Evolutionary conservation across 805 yeast genomes (phyloP).

Genomic region (Suhomyces kilbournensis): DNA sequence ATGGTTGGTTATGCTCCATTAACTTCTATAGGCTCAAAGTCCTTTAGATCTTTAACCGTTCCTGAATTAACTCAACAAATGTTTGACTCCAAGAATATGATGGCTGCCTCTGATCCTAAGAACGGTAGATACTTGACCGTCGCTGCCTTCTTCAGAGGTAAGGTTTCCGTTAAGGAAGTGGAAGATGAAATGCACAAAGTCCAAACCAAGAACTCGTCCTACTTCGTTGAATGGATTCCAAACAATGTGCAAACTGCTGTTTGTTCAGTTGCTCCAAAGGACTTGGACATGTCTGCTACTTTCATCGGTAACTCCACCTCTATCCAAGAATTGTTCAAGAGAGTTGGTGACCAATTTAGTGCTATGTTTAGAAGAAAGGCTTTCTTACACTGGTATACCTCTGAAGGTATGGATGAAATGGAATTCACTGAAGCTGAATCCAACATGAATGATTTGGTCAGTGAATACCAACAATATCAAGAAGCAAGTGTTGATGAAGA

Average conservation of each 20-base stretch:
- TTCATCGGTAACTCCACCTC: slow-evolving; percentile 92
- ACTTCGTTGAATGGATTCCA: slow-evolving; percentile 95
- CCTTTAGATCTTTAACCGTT: slow-evolving; percentile 80
- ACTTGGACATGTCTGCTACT: slow-evolving; percentile 84
- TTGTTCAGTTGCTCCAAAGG: slow-evolving; percentile 86
- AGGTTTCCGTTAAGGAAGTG: slow-evolving; percentile 87
- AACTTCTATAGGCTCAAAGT: slow-evolving; percentile 74
- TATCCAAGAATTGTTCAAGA: slow-evolving; percentile 83
- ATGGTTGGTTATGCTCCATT: slow-evolving; percentile 95
- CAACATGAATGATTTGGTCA: slow-evolving; percentile 82
- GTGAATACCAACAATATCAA: slow-evolving; percentile 90
- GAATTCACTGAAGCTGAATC: slow-evolving; percentile 94
- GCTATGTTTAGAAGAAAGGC: slow-evolving; percentile 94
- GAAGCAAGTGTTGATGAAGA: slow-evolving; percentile 76
- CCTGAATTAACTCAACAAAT: slow-evolving; percentile 92
- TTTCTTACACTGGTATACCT: slow-evolving; percentile 93
- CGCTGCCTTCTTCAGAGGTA: slow-evolving; percentile 93
- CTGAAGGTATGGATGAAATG: slow-evolving; percentile 95
- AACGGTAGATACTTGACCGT: slow-evolving; percentile 90
- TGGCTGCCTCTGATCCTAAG: slow-evolving; percentile 93
- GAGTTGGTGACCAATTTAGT: slow-evolving; percentile 85
- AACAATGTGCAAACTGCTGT: slow-evolving; percentile 92
- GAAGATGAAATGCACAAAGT: slow-evolving; percentile 89
- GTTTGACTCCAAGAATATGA: slow-evolving; percentile 90
- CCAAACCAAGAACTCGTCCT: slow-evolving; percentile 74